Evolutionary conservation across 108 stramenopile species (phyloP), one percentile per base, ranked within the genome.

Genomic region (Cyclotella baltica): DNA sequence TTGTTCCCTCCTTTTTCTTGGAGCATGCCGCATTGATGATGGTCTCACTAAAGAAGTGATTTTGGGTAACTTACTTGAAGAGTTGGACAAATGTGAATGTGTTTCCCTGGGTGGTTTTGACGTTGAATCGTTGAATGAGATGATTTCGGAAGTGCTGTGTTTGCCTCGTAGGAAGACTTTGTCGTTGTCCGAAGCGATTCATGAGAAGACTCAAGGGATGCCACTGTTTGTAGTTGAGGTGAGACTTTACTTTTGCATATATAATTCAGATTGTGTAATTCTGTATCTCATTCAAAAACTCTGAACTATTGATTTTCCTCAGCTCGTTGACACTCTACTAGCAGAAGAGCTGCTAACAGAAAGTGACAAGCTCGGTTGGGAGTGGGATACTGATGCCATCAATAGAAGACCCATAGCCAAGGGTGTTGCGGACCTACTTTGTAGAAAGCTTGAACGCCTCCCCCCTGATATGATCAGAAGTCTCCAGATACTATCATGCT

Each of bases 171-270:
- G 64, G 34, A 65, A 65, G 36, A 65, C 64, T 8, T 16, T 19
- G 5, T 65, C 64, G 38, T 36, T 65, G 22, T 40, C 40, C 22
- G 10, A 65, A 65, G 4, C 34, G 18, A 15, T 65, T 29, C 22
- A 10, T 38, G 35, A 46, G 23, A 65, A 65, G 34, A 65, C 64
- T 1, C 23, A 46, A 46, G 64, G 64, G 38, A 13, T 46, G 25
- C 64, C 64, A 5, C 64, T 65, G 35, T 65, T 65, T 46, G 64
- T 65, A 9, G 43, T 65, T 23, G 64, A 55, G 25, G 55, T 55
- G 55, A 55, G 55, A 55, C 11, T 10, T 43, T 55, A 23, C 5
- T 55, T 55, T n/a, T 3, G 23, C 22, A 55, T 25, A 55, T 25
- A 23, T 55, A 25, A 11, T 2, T 25, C 25, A 20, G 19, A 25